Percentiles rank a stretch among this genome's conserved stretches.
phyloP scores from a whole-genome alignment of 2,329 filamentous ascomycete genomes.

The Pseudopyricularia javanii region DNA sequence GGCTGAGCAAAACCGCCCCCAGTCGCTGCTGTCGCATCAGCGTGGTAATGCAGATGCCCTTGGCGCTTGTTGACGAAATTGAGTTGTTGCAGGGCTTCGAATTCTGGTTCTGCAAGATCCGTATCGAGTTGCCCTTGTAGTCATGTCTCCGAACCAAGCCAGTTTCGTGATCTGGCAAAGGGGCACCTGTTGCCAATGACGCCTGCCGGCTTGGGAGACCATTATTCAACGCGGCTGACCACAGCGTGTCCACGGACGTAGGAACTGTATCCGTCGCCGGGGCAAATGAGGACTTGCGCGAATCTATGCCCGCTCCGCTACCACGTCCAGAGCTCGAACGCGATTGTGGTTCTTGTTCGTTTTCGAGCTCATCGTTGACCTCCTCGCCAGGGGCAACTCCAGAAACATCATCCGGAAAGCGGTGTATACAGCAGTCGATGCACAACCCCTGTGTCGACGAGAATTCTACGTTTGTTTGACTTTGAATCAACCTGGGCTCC shows the following conservation, averaged over 20 bases:
- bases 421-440: not conserved
- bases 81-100: not conserved
- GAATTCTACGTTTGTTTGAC: not conserved
- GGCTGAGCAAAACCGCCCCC: not conserved
- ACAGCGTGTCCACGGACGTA: not conserved
- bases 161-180: not conserved
- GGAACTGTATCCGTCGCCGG: not conserved
- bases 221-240: not conserved
- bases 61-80: not conserved
- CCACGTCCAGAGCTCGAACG: not conserved
- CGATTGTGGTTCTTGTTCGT: not conserved
- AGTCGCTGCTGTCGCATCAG: not conserved
- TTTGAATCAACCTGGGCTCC: not conserved
- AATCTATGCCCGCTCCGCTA: not conserved
- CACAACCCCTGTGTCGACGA: not conserved
- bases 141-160: not conserved
- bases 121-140: not conserved
- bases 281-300: not conserved
- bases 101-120: not conserved
- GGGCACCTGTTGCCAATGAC: not conserved
- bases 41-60: not conserved
- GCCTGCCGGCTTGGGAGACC: not conserved
- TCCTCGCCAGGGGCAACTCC: not conserved
- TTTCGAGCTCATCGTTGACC: not conserved
- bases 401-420: not conserved